A percentile compares a stretch with the other conserved stretches of the same genome.
Conservation (phyloP, 2,329 filamentous ascomycete genomes). For the Colletotrichum higginsianum region DNA sequence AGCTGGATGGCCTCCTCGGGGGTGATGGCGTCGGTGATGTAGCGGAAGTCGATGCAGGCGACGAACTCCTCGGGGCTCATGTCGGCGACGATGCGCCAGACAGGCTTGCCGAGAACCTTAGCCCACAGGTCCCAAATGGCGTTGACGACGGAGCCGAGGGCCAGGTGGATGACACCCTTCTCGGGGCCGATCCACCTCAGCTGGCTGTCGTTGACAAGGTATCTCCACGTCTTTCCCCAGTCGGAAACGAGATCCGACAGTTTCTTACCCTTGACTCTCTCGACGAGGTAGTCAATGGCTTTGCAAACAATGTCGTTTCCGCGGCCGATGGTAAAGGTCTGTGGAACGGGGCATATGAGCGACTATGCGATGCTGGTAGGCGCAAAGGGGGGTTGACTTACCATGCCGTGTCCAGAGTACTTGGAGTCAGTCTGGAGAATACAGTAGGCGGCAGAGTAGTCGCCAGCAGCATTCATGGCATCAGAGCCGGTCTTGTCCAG, state of each 20-base stretch:
- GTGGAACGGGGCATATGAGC: slow-evolving; percentile 8
- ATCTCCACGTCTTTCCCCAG: slow-evolving; percentile 91
- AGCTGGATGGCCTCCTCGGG: slow-evolving; percentile 85
- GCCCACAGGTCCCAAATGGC: slow-evolving; percentile 97
- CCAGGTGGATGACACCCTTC: slow-evolving; percentile 94
- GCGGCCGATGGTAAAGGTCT: slow-evolving; percentile 87
- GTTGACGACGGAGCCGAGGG: slow-evolving; percentile 90
- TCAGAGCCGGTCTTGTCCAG: slow-evolving; percentile 97
- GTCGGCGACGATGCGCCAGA: slow-evolving; percentile 91
- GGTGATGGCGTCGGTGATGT: slow-evolving; percentile 94
- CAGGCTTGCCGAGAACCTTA: slow-evolving; percentile 86
- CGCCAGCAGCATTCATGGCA: slow-evolving; percentile 95
- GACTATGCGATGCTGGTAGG: not conserved
- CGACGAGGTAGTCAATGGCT: slow-evolving; percentile 84
- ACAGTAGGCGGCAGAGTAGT: slow-evolving; percentile 96
- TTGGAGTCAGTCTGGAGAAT: slow-evolving; percentile 86
- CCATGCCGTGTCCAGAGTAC: slow-evolving; percentile 84
- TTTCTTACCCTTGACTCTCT: slow-evolving; percentile 81
- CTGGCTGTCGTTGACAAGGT: slow-evolving; percentile 92
- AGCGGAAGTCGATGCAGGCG: slow-evolving; percentile 91
- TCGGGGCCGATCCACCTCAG: slow-evolving; percentile 95
- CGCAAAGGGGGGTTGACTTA: slow-evolving; percentile 50
- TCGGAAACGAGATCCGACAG: slow-evolving; percentile 83
- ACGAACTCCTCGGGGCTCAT: slow-evolving; percentile 93
- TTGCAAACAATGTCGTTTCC: slow-evolving; percentile 94